Percentiles rank a stretch among this genome's conserved stretches.
These are phyloP conservation scores for Akanthomyces lecanii DNA, from an alignment of 2,329 filamentous ascomycete species.

Conservation along the genomic window DNA sequence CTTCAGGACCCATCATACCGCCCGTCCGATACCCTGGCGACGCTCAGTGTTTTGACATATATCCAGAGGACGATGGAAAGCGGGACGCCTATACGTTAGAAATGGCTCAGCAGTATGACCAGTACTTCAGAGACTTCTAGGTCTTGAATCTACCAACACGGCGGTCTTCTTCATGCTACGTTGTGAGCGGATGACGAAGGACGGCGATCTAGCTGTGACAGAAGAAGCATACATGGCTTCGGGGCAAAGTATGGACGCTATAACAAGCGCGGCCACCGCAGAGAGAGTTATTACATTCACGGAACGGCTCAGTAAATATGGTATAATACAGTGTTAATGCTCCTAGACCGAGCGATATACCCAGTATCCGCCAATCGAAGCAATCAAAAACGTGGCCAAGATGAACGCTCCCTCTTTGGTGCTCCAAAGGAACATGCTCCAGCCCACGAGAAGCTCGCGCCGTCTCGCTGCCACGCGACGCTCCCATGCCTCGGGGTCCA, in stretches of 20 bases:
- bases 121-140: slow-evolving; percentile 67
- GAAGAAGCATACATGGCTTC: background rate
- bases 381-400: slow-evolving; percentile 38
- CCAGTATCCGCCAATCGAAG: slow-evolving; percentile 46
- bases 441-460: slow-evolving; percentile 47
- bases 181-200: background rate
- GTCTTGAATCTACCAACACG: background rate
- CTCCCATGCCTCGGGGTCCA: slow-evolving; percentile 53
- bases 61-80: slow-evolving; percentile 69
- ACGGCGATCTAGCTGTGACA: background rate
- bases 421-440: slow-evolving; percentile 52
- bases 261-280: background rate
- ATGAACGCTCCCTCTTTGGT: slow-evolving; percentile 47
- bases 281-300: background rate
- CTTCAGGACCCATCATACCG: slow-evolving; percentile 70
- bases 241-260: background rate
- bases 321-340: background rate
- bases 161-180: background rate
- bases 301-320: background rate
- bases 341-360: slow-evolving; percentile 22
- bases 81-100: slow-evolving; percentile 66
- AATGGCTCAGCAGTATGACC: slow-evolving; percentile 64
- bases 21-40: slow-evolving; percentile 68
- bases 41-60: slow-evolving; percentile 76
- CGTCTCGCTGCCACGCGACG: slow-evolving; percentile 43